Percentiles rank a stretch among this genome's conserved stretches.
phyloP scores from a whole-genome alignment of 441 rosid species.

The Gossypium davidsonii region DNA sequence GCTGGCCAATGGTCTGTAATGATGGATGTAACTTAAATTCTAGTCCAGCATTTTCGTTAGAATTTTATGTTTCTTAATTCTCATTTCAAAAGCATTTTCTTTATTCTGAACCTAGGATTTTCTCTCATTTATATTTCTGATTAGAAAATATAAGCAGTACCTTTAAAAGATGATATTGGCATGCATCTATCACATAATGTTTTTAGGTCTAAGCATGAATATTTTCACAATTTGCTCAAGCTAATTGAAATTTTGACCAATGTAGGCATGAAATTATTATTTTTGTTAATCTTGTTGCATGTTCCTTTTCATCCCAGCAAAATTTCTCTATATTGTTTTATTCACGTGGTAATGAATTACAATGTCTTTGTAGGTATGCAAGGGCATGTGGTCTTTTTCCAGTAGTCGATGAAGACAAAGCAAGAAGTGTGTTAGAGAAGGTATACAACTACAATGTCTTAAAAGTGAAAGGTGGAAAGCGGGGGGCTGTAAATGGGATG shows the following conservation, averaged over 20 bases:
- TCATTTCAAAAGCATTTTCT: conserved; percentile 1
- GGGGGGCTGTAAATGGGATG: conserved; percentile 93
- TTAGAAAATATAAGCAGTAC: not conserved
- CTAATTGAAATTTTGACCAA: not conserved
- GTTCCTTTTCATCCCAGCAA: not conserved
- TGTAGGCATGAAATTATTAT: not conserved
- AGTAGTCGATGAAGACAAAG: conserved; percentile 63
- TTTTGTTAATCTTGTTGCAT: not conserved
- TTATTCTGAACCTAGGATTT: not conserved
- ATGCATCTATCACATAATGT: not conserved
- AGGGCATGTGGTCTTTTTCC: conserved; percentile 73
- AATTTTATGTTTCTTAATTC: not conserved
- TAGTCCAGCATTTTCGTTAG: not conserved
- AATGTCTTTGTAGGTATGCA: conserved; percentile 56
- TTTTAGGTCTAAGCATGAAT: not conserved
- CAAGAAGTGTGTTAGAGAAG: conserved; percentile 52
- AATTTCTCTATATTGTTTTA: not conserved
- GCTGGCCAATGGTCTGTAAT: conserved; percentile 82
- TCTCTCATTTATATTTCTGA: not conserved
- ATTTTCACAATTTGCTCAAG: not conserved
- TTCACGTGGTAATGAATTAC: not conserved
- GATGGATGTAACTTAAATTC: not conserved
- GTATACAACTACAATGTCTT: conserved; percentile 69
- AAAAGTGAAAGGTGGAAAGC: conserved; percentile 71
- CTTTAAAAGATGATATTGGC: not conserved